A percentile compares a stretch with the other conserved stretches of the same genome.
These are phyloP conservation scores for Fusarium nisikadoi DNA, from an alignment of 2,329 filamentous ascomycete genomes.

Conservation along the genomic window DNA sequence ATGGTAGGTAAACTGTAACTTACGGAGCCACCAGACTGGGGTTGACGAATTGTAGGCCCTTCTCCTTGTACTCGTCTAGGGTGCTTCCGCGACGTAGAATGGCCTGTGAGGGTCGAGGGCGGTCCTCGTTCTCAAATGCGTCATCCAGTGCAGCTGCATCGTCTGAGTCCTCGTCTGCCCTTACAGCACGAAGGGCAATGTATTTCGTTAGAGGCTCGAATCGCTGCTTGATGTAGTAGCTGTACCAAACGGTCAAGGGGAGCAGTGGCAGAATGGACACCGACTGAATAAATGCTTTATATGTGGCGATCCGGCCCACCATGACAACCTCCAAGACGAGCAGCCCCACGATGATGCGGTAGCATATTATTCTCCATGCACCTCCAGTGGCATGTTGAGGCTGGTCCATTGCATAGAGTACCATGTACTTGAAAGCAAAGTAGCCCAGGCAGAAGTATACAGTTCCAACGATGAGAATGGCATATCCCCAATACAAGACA, in stretches of 20 bases:
- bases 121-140: slow-evolving; percentile 52
- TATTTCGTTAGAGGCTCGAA: slow-evolving; percentile 92
- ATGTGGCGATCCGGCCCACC: slow-evolving; percentile 83
- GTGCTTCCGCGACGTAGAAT: slow-evolving; percentile 68
- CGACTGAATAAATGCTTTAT: slow-evolving; percentile 77
- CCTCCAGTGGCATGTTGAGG: slow-evolving; percentile 92
- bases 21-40: slow-evolving; percentile 77
- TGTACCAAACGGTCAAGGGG: slow-evolving; percentile 87
- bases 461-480: slow-evolving; percentile 83
- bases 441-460: slow-evolving; percentile 86
- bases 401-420: slow-evolving; percentile 98
- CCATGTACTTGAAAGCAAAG: slow-evolving; percentile 96
- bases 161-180: slow-evolving; percentile 60
- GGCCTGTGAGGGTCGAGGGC: slow-evolving; percentile 52
- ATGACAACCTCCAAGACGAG: slow-evolving; percentile 92
- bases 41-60: slow-evolving; percentile 77
- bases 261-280: slow-evolving; percentile 80
- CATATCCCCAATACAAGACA: slow-evolving; percentile 80
- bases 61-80: slow-evolving; percentile 77
- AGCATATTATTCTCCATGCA: slow-evolving; percentile 97
- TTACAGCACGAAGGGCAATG: slow-evolving; percentile 89
- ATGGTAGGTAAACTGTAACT: slow-evolving; percentile 49
- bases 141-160: slow-evolving; percentile 52
- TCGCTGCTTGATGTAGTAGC: slow-evolving; percentile 79
- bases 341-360: slow-evolving; percentile 86